Evolutionary conservation across 2,329 filamentous ascomycete species (phyloP), one percentile per base, ranked within the genome.

Genomic region (Fusarium vanettenii): DNA sequence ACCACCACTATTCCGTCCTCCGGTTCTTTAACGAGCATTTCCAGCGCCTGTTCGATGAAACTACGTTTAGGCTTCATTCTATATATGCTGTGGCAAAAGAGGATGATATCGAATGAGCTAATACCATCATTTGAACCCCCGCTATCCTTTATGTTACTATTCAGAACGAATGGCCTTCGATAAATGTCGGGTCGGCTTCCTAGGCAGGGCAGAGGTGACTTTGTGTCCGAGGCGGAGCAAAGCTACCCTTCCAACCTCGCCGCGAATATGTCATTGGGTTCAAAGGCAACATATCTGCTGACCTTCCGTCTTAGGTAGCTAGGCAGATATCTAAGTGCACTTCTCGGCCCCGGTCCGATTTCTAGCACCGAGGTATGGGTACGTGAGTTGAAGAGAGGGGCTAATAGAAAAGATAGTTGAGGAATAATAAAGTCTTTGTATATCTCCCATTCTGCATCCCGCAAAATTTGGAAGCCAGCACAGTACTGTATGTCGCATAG

Each of bases 71-170:
- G 83, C 0, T 83, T 83, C 87, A 92, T 88, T 68, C 88, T 89
- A 73, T 92, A 91, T 86, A 92, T 87, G 81, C 90, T 91, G 78
- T 92, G 90, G 74, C 89, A 92, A 80, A 92, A 90, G 5, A 92
- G 77, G n/a, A 92, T 79, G 45, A 91, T 16, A 72, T 92, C 86
- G 76, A 86, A 92, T 68, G 82, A 85, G 22, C 84, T 78, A 35
- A 81, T 74, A 1, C 62, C 37, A 65, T 79, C 71, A 41, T 41
- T 74, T 16, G 60, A 78, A 65, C 66, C 72, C 43, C 52, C 72
- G 29, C 43, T 13, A 9, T 6, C 22, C 13, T 10, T 50, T 56
- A n/a, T 73, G 27, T 79, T 73, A 52, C 70, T 74, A 9, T 84
- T 65, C n/a, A 79, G 64, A 69, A 16, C 71, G 74, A 90, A 90